A percentile compares a stretch with the other conserved stretches of the same genome.
These are phyloP conservation scores for Pneumocystis sp. DNA, from an alignment of 1,139 yeast genomes.

Conservation along the genomic window DNA sequence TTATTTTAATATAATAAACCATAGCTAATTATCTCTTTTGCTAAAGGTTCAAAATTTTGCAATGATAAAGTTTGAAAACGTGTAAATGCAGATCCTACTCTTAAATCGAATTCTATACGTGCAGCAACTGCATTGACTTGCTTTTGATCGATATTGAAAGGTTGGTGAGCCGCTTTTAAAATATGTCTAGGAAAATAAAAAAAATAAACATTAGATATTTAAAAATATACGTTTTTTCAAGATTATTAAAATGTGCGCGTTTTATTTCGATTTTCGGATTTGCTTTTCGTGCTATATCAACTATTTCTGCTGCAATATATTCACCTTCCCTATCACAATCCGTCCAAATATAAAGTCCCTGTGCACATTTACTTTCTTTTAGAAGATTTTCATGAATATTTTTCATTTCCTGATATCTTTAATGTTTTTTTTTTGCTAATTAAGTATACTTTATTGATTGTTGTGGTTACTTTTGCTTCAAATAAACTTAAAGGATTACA, in stretches of 20 bases:
- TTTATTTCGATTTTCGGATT: conserved; percentile 39
- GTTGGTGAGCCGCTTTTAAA: conserved; percentile 55
- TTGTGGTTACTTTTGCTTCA: conserved; percentile 46
- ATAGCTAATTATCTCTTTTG: conserved; percentile 19
- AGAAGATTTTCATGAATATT: conserved; percentile 57
- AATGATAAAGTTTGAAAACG: conserved; percentile 49
- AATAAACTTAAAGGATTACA: conserved; percentile 53
- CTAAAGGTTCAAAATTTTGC: conserved; percentile 21
- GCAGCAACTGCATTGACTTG: conserved; percentile 76
- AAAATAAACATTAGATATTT: neutral
- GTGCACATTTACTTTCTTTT: conserved; percentile 45
- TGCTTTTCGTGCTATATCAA: conserved; percentile 45
- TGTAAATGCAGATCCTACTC: conserved; percentile 85
- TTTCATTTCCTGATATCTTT: conserved; percentile 22
- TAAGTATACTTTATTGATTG: conserved; percentile 19
- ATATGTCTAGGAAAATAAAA: conserved; percentile 35
- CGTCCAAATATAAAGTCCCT: conserved; percentile 82
- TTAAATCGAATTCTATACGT: conserved; percentile 70
- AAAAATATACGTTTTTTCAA: conserved; percentile 35
- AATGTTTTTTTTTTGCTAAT: neutral
- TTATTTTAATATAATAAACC: conserved; percentile 20
- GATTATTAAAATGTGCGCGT: conserved; percentile 76
- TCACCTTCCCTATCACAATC: conserved; percentile 99
- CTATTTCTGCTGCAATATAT: conserved; percentile 78
- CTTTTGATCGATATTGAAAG: conserved; percentile 46